These are phyloP conservation scores for Gossypium lobatum DNA, from an alignment of 441 rosid genomes.

Conservation along the genomic window DNA sequence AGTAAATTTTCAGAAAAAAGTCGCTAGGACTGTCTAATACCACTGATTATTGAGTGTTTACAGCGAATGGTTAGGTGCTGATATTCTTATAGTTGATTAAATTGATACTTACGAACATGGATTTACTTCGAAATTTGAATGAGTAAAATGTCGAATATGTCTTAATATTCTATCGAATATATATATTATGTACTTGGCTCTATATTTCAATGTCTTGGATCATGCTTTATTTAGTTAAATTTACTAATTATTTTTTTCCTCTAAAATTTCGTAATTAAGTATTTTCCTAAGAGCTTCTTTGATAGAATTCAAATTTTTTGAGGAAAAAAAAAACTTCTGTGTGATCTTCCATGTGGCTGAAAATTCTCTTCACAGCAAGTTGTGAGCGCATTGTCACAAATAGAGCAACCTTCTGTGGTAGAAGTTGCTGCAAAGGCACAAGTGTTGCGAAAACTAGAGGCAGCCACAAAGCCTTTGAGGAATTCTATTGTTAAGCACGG, in stretches of 20 bases:
- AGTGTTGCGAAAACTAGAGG: constrained; percentile 31
- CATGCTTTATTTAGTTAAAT: neutral
- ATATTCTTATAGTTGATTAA: neutral
- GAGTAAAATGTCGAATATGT: neutral
- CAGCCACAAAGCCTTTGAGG: constrained; percentile 47
- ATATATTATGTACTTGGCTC: neutral
- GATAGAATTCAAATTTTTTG: neutral
- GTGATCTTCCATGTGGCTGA: neutral
- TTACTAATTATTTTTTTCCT: neutral
- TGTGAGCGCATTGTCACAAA: constrained; percentile 49
- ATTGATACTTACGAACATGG: neutral
- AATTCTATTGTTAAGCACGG: constrained; percentile 50
- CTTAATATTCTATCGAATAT: neutral
- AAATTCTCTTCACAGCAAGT: constrained; percentile 48
- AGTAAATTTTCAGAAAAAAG: neutral
- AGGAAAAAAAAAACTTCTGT: neutral
- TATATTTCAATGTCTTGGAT: neutral
- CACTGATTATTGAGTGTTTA: neutral
- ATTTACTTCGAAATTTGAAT: neutral
- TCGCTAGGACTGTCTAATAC: neutral
- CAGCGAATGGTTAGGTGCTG: neutral
- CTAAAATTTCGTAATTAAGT: neutral
- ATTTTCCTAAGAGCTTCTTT: neutral
- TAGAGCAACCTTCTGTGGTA: constrained; percentile 53
- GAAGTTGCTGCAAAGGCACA: constrained; percentile 33